Base-by-base conservation (phyloP, 2,329 filamentous ascomycete species). In the Albifimbria verrucaria region DNA sequence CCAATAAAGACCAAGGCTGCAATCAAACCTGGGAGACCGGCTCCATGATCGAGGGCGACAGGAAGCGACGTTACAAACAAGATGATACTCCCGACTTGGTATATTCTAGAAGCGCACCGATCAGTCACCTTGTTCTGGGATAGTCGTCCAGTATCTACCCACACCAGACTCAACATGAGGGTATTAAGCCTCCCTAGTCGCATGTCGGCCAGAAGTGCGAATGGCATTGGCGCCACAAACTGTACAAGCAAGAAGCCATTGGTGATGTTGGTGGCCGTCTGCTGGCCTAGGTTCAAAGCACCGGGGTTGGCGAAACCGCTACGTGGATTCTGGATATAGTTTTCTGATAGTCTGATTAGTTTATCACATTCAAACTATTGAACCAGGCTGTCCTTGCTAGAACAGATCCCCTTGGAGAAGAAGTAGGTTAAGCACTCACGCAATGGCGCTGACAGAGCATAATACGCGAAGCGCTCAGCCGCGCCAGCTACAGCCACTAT, bases 381-480 rank as follows among this genome's bases (percentile, higher is more conserved):
- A 15, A 15, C 26, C 9, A 15, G 26, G 9, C 15, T 32, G 26
- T 32, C 9, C 26, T n/a, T n/a, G 26, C 26, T 32, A 15, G 26
- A 15, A 9, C 26, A 15, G 26, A 32, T 15, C 9, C 15, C 15
- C 26, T 7, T 7, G 9, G 26, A 32, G 7, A 32, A 7, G 7
- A 39, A 6, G 18, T 17, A n/a, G 18, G 18, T 4, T 7, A 23
- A 23, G 44, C 12, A 23, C 44, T n/a, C 23, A 47, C 44, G 44
- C 15, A 47, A 12, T n/a, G 44, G 44, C 21, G 44, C 44, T 3
- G 44, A 47, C 17, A 47, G 44, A 47, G 21, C 17, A 23, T 47
- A 47, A 23, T 47, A 47, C 21, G 44, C 44, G 23, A 47, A 47
- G 11, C 44, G 44, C 44, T 47, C 44, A 18, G 24, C 44, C 10